Evolutionary conservation across 1,284 basidiomycete species (phyloP).

Genomic region (Apiotrichum mycotoxinovorans): DNA sequence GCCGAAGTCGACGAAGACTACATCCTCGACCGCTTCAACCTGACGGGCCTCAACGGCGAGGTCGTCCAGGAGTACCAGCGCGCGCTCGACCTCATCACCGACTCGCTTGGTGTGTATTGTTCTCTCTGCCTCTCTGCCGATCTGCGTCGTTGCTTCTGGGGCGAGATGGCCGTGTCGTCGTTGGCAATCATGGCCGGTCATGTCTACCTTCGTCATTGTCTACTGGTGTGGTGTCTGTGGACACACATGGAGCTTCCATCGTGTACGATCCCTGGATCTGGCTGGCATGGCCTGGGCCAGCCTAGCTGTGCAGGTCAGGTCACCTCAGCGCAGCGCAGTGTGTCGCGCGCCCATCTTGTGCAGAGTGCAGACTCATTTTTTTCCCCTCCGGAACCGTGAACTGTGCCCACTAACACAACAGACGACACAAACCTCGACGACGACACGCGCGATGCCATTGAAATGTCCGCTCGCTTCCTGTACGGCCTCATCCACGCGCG

Average conservation of each 20-base stretch:
- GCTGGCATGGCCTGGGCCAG: no score
- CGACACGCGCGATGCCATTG: constrained; percentile 57
- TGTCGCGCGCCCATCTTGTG: no score
- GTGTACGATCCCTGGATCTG: no score
- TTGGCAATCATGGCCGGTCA: no score
- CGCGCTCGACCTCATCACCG: constrained; percentile 92
- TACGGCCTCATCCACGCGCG: constrained; percentile 96
- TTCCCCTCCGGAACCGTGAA: no score
- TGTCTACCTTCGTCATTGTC: no score
- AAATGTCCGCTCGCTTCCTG: constrained; percentile 80
- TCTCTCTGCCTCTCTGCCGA: not conserved
- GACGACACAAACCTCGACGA: constrained; percentile 54
- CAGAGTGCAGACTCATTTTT: not conserved
- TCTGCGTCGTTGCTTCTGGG: no score
- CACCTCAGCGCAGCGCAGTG: no score
- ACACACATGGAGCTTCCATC: no score
- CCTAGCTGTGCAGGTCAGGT: no score
- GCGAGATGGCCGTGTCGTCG: no score
- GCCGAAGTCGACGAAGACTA: constrained; percentile 99
- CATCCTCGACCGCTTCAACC: constrained; percentile 95
- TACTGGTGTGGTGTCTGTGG: no score
- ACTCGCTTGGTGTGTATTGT: constrained; percentile 63
- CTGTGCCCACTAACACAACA: constrained; percentile 16
- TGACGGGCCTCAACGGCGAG: constrained; percentile 95
- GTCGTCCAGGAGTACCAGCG: constrained; percentile 85